These are phyloP conservation scores for Geosiphon pyriformis DNA, from an alignment of 192 early-diverging fungal species.

Conservation along the genomic window DNA sequence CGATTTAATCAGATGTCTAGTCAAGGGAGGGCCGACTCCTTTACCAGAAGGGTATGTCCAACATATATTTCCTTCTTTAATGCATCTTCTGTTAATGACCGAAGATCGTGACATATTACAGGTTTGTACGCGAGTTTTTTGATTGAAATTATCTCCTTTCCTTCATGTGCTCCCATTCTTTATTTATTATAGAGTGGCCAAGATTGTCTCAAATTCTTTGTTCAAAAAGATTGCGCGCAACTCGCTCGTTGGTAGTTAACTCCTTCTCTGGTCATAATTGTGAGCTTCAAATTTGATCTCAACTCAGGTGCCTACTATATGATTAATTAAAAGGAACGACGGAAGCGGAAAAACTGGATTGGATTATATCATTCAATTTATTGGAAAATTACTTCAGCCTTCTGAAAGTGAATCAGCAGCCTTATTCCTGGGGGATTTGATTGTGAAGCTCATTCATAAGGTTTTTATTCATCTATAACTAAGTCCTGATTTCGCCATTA, in stretches of 20 bases:
- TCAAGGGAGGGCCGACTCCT: constrained; percentile 66
- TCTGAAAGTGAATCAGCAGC: constrained; percentile 71
- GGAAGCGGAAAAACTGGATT: constrained; percentile 59
- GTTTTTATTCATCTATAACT: constrained; percentile 28
- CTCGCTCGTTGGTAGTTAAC: constrained; percentile 67
- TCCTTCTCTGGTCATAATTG: not conserved
- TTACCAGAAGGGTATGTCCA: constrained; percentile 65
- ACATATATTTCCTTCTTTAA: constrained; percentile 75
- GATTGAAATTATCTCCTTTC: too few relatives aligned
- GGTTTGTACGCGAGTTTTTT: constrained; percentile 22
- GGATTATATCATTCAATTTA: constrained; percentile 73
- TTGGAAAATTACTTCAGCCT: constrained; percentile 75
- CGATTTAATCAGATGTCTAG: constrained; percentile 66
- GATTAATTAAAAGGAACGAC: constrained; percentile 37
- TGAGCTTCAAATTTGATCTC: too few relatives aligned
- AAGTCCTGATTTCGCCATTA: constrained; percentile 3
- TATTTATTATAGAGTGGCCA: constrained; percentile 61
- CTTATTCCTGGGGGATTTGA: constrained; percentile 86
- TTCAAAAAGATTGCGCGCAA: constrained; percentile 71
- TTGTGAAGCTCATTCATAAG: constrained; percentile 81
- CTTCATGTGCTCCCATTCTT: too few relatives aligned
- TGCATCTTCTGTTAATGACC: constrained; percentile 61
- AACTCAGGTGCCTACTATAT: too few relatives aligned
- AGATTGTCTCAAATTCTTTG: constrained; percentile 72
- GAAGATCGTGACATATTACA: constrained; percentile 80